Conservation (phyloP, 202 grass and related monocot species). For the Alloteropsis angusta region DNA sequence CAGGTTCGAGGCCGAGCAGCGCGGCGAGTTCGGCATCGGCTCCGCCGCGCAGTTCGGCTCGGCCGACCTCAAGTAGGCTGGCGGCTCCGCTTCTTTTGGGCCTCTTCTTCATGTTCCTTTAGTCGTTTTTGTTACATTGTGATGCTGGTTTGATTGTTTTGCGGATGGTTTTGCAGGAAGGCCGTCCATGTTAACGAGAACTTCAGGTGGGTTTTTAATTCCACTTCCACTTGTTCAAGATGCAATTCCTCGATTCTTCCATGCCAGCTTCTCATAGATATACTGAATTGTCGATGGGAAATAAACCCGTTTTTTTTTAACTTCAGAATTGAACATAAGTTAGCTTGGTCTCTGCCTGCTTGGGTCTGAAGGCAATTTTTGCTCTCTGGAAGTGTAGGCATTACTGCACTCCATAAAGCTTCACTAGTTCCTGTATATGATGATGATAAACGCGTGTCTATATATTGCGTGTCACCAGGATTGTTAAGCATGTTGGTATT, state of each 20-base stretch:
- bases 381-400: neutral
- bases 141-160: conserved; percentile 4
- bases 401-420: neutral
- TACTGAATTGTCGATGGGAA: neutral
- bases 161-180: conserved; percentile 39
- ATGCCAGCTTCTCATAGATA: neutral
- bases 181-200: conserved; percentile 79
- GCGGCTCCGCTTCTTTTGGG: neutral
- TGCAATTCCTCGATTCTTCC: neutral
- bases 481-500: neutral
- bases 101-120: neutral
- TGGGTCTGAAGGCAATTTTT: neutral
- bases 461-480: neutral
- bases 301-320: neutral
- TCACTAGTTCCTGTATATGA: neutral
- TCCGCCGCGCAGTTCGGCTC: conserved; percentile 93
- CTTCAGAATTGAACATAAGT: neutral
- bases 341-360: neutral
- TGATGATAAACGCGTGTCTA: neutral
- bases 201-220: conserved; percentile 53
- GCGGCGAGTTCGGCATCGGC: conserved; percentile 85
- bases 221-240: neutral
- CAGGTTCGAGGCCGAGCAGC: conserved; percentile 80
- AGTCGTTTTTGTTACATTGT: neutral
- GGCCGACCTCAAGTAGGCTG: conserved; percentile 78